A percentile compares a stretch with the other conserved stretches of the same genome.
phyloP scores from a whole-genome alignment of 352 stramenopile genomes.

The Globisporangium orthogonon region DNA sequence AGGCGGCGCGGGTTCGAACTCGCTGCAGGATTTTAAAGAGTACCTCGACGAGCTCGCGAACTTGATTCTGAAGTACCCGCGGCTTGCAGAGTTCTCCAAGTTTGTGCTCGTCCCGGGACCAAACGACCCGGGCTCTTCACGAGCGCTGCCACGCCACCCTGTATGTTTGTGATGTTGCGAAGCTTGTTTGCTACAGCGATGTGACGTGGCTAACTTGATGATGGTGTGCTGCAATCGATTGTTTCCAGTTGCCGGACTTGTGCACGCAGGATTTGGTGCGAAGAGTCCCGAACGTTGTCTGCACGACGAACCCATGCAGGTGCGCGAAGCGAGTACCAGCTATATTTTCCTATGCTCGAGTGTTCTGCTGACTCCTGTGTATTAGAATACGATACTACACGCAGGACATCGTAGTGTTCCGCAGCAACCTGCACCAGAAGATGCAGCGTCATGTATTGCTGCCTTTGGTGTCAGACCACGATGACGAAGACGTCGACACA shows the following conservation, averaged over 20 bases:
- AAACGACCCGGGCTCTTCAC: conserved; percentile 84
- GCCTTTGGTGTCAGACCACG: conserved; percentile 28
- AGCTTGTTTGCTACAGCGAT: not conserved
- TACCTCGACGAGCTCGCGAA: conserved; percentile 87
- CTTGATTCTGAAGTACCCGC: conserved; percentile 86
- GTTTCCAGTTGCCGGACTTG: conserved; percentile 44
- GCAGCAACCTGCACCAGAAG: conserved; percentile 89
- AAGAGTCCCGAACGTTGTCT: conserved; percentile 68
- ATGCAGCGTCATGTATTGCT: conserved; percentile 86
- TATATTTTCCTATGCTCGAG: not conserved
- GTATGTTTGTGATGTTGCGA: conserved; percentile 19
- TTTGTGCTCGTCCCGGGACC: conserved; percentile 92
- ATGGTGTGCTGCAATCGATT: too few relatives aligned
- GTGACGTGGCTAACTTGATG: not conserved
- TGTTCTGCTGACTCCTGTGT: not conserved
- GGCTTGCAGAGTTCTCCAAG: conserved; percentile 71
- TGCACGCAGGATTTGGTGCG: conserved; percentile 69
- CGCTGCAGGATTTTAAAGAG: conserved; percentile 77
- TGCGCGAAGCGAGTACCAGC: conserved; percentile 6
- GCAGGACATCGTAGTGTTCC: conserved; percentile 92
- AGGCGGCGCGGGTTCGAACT: conserved; percentile 53
- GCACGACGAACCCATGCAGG: conserved; percentile 90
- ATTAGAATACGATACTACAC: conserved; percentile 87
- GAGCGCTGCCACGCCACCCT: conserved; percentile 74
- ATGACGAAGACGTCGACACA: conserved; percentile 15